Conservation (phyloP, 2,329 filamentous ascomycete species). For the Ophidiomyces ophidiicola region DNA sequence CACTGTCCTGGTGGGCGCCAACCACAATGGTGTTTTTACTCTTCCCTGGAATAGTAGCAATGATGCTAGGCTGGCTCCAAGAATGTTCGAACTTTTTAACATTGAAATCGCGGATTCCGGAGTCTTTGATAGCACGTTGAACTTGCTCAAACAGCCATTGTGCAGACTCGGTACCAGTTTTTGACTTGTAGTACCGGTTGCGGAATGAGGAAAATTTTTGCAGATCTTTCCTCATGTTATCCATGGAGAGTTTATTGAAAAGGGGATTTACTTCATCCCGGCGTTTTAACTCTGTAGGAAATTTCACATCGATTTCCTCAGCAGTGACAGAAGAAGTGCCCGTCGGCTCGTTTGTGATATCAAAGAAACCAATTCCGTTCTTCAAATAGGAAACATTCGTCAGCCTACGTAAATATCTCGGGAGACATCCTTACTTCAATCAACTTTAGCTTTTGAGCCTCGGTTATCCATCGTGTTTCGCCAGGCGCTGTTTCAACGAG, state of each 20-base stretch:
- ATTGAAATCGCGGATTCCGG: not conserved
- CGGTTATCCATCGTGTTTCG: constrained; percentile 10
- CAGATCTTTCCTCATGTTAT: constrained; percentile 4
- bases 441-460: constrained; percentile 9
- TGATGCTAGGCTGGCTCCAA: constrained; percentile 7
- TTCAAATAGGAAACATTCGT: not conserved
- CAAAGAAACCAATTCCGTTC: constrained; percentile 10
- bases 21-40: constrained; percentile 10
- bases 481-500: constrained; percentile 10
- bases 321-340: not conserved
- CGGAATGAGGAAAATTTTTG: constrained; percentile 8
- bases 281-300: constrained; percentile 3
- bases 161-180: constrained; percentile 7
- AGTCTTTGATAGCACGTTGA: not conserved
- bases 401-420: not conserved
- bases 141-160: constrained; percentile 8
- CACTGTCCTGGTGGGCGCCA: constrained; percentile 11
- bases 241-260: constrained; percentile 5
- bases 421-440: constrained; percentile 3
- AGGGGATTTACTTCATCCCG: not conserved
- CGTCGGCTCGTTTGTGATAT: constrained; percentile 6
- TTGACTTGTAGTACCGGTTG: constrained; percentile 9
- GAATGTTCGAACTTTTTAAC: constrained; percentile 10
- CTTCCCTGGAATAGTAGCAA: constrained; percentile 10
- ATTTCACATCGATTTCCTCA: constrained; percentile 5